phyloP scores from a whole-genome alignment of 2,329 filamentous ascomycete species.

The Trematosphaeria pertusa region DNA sequence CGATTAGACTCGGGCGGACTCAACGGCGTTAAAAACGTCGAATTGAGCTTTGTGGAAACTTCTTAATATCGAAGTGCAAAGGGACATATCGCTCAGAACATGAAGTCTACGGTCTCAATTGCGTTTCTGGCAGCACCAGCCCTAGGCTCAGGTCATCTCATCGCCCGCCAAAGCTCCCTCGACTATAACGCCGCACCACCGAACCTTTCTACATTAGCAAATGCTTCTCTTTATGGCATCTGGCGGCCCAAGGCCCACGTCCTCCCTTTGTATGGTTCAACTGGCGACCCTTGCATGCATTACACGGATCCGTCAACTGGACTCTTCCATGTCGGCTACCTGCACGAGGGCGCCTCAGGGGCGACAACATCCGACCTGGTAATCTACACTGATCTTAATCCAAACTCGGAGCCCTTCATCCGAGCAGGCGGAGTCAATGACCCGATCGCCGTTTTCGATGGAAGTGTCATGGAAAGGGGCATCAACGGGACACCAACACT shows the following conservation, averaged over 20 bases:
- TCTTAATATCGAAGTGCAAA: too few species aligned
- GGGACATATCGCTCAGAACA: too few species aligned
- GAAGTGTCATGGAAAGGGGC: slow-evolving; percentile 52
- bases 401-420: slow-evolving; percentile 37
- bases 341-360: slow-evolving; percentile 45
- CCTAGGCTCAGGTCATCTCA: slow-evolving; percentile 5
- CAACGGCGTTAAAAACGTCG: too few species aligned
- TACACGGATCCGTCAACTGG: slow-evolving; percentile 55
- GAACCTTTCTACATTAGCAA: slow-evolving; percentile 25
- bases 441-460: slow-evolving; percentile 55
- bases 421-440: slow-evolving; percentile 52
- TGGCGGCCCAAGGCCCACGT: slow-evolving; percentile 51
- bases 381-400: slow-evolving; percentile 49
- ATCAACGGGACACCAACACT: slow-evolving; percentile 54
- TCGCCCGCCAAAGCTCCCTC: slow-evolving; percentile 16
- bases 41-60: too few species aligned
- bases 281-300: slow-evolving; percentile 56
- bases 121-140: not conserved
- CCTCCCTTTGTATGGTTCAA: slow-evolving; percentile 49
- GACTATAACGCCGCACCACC: slow-evolving; percentile 27
- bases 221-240: slow-evolving; percentile 22
- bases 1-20: too few species aligned
- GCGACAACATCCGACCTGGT: slow-evolving; percentile 52
- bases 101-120: slow-evolving; percentile 3
- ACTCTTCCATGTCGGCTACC: slow-evolving; percentile 54